phyloP scores from a whole-genome alignment of 768 basidiomycete genomes.

The Agaricus blazei region DNA sequence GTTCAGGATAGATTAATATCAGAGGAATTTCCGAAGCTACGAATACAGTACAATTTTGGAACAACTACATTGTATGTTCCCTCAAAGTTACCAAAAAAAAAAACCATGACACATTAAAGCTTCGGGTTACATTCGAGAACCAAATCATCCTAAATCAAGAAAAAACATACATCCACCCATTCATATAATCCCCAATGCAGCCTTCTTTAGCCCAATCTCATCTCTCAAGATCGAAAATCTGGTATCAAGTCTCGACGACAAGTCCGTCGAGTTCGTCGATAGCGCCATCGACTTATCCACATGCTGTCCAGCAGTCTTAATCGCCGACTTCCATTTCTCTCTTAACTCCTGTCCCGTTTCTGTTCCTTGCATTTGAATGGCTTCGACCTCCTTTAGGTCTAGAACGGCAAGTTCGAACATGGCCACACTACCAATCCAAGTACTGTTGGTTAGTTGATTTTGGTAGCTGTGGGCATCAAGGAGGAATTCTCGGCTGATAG shows the following conservation, averaged over 20 bases:
- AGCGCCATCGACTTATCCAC: constrained; percentile 48
- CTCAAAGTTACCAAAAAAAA: too few relatives aligned
- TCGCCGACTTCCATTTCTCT: constrained; percentile 41
- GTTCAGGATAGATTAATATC: too few relatives aligned
- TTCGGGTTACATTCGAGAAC: too few relatives aligned
- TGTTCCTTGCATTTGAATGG: constrained; percentile 12
- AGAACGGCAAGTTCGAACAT: constrained; percentile 68
- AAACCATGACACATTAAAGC: too few relatives aligned
- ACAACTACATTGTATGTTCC: too few relatives aligned
- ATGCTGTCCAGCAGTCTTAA: constrained; percentile 20
- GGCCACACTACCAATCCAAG: constrained; percentile 65
- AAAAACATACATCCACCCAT: too few relatives aligned
- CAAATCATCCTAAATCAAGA: too few relatives aligned
- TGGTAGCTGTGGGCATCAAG: constrained; percentile 44
- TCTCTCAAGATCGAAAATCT: constrained; percentile 64
- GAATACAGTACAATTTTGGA: too few relatives aligned
- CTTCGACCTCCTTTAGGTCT: constrained; percentile 57
- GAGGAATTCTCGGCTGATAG: constrained; percentile 42
- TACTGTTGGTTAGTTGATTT: constrained; percentile 39
- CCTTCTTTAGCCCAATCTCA: constrained; percentile 62
- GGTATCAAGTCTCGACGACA: constrained; percentile 66
- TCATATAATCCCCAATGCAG: too few relatives aligned
- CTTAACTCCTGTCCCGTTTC: constrained; percentile 37
- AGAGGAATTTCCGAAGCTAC: too few relatives aligned
- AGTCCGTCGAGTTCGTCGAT: constrained; percentile 51